These are phyloP conservation scores for Crataegus laevigata DNA, from an alignment of 306 rosid species.

Conservation along the genomic window DNA sequence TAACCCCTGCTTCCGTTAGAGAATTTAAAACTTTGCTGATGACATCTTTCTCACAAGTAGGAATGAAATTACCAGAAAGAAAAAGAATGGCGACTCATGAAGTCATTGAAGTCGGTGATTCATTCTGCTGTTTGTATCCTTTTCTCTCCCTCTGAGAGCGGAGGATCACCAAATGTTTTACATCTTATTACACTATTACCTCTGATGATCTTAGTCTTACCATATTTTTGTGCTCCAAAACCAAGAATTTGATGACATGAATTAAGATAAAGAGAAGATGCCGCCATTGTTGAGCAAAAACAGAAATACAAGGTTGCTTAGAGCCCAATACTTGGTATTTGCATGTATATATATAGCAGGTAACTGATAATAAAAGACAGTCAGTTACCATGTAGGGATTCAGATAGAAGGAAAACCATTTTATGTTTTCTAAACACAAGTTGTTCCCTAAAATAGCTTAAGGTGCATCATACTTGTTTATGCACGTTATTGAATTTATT, in stretches of 20 bases:
- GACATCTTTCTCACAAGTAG: no score
- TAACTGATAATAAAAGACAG: background rate
- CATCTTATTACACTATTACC: background rate
- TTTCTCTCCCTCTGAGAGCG: background rate
- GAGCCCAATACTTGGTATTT: background rate
- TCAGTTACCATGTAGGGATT: no score
- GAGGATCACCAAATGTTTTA: background rate
- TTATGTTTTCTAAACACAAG: no score
- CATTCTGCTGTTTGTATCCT: background rate
- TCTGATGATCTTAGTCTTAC: background rate
- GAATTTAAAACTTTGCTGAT: no score
- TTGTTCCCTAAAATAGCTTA: no score
- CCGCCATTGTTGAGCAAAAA: background rate
- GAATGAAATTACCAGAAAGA: no score
- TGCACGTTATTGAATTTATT: no score
- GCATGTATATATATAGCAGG: background rate
- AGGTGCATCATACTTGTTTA: no score
- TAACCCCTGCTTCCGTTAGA: no score
- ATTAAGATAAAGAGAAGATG: background rate
- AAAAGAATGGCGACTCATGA: background rate
- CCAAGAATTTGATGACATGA: background rate
- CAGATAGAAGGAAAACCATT: no score
- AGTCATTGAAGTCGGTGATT: background rate
- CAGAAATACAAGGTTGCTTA: background rate
- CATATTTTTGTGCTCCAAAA: background rate